Conservation (phyloP, 1,139 yeast species). For the Scheffersomyces segobiensis region DNA sequence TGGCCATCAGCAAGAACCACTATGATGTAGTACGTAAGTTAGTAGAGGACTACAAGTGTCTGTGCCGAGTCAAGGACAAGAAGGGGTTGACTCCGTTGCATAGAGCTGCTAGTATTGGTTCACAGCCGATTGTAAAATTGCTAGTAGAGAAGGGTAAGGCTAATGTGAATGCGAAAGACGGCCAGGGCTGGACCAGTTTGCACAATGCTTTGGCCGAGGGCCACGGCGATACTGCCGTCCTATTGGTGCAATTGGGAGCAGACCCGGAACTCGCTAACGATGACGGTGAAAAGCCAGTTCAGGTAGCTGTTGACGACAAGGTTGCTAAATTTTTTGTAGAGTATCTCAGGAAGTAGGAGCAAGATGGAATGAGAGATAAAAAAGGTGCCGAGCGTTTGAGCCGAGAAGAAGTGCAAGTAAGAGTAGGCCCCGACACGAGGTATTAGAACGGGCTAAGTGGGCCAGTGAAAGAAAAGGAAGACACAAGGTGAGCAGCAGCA, state of each 20-base stretch:
- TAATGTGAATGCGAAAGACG: slow-evolving; percentile 69
- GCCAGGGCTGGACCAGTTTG: slow-evolving; percentile 79
- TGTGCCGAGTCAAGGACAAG: slow-evolving; percentile 65
- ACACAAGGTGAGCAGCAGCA: not conserved
- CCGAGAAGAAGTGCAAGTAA: not conserved
- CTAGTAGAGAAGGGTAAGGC: slow-evolving; percentile 56
- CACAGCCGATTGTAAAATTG: slow-evolving; percentile 50
- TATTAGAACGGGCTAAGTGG: not conserved
- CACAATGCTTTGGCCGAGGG: slow-evolving; percentile 95
- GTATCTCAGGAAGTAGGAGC: slow-evolving; percentile 2
- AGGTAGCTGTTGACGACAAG: slow-evolving; percentile 63
- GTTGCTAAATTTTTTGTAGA: slow-evolving; percentile 43
- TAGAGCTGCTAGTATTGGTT: slow-evolving; percentile 83
- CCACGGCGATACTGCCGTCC: slow-evolving; percentile 71
- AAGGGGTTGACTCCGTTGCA: slow-evolving; percentile 70
- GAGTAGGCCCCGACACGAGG: not conserved
- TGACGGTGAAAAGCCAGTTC: slow-evolving; percentile 58
- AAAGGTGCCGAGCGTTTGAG: not conserved
- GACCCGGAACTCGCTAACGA: slow-evolving; percentile 49
- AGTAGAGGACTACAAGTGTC: slow-evolving; percentile 53
- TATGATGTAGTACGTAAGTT: slow-evolving; percentile 52
- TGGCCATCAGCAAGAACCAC: slow-evolving; percentile 73
- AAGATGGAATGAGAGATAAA: slow-evolving; percentile 3
- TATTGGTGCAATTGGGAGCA: slow-evolving; percentile 67
- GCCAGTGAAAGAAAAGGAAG: not conserved